phyloP scores from a whole-genome alignment of 2,329 filamentous ascomycete species.

The Penicillium verrucosum region DNA sequence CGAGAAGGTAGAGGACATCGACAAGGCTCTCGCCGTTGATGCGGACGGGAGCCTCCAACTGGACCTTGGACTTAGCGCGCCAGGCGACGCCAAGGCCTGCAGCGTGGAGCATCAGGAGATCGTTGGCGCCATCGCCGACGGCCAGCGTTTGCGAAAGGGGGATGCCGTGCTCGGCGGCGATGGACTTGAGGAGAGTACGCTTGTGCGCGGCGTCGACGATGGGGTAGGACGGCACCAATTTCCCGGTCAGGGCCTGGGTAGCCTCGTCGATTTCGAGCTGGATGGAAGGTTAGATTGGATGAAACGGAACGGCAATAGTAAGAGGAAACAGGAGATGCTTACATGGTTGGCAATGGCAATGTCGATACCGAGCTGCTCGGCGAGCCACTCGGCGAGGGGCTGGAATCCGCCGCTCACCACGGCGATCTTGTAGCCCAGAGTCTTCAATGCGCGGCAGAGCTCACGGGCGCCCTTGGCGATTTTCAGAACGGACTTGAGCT shows the following conservation, averaged over 20 bases:
- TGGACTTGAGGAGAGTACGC: slow-evolving; percentile 51
- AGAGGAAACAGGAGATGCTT: slow-evolving; percentile 17
- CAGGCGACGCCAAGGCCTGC: slow-evolving; percentile 63
- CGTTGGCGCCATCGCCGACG: slow-evolving; percentile 64
- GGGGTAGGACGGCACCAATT: slow-evolving; percentile 51
- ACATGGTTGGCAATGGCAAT: slow-evolving; percentile 86
- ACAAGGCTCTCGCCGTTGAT: slow-evolving; percentile 57
- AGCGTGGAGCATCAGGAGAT: slow-evolving; percentile 62
- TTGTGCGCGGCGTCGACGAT: slow-evolving; percentile 62
- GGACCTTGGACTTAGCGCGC: slow-evolving; percentile 63
- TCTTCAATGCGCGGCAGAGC: slow-evolving; percentile 70
- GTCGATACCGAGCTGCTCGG: slow-evolving; percentile 74
- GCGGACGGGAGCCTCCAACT: slow-evolving; percentile 58
- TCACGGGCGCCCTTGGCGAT: slow-evolving; percentile 78
- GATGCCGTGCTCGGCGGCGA: slow-evolving; percentile 55
- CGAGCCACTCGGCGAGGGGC: slow-evolving; percentile 83
- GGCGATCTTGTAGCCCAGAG: slow-evolving; percentile 79
- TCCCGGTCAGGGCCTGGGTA: slow-evolving; percentile 54
- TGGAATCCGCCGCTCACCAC: slow-evolving; percentile 91
- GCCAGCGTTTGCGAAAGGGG: slow-evolving; percentile 54
- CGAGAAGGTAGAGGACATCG: slow-evolving; percentile 59
- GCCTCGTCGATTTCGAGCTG: slow-evolving; percentile 49
- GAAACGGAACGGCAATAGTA: background rate
- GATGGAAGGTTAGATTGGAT: background rate
- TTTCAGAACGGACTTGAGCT: slow-evolving; percentile 69